These are phyloP conservation scores for Citrus maxima DNA, from an alignment of 345 rosid genomes.

Conservation along the genomic window DNA sequence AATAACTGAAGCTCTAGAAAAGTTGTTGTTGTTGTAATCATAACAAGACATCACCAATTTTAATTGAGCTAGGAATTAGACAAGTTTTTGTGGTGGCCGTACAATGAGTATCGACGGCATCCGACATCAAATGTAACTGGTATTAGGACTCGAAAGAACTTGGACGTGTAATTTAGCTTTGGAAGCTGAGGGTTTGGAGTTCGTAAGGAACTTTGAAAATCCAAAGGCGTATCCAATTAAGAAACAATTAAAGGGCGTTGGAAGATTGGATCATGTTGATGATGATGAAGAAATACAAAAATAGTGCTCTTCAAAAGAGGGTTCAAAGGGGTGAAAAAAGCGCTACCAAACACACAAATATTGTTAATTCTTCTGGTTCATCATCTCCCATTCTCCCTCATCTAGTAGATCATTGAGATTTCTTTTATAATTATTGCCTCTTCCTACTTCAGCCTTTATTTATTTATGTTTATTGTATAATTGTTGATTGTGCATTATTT, in stretches of 20 bases:
- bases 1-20: no score
- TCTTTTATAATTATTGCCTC: background rate
- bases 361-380: conserved; percentile 15
- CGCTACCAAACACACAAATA: no score
- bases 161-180: conserved; percentile 31
- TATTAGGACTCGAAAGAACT: conserved; percentile 53
- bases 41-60: no score
- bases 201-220: conserved; percentile 57
- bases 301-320: conserved; percentile 11
- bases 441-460: no score
- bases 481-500: no score
- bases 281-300: conserved; percentile 15
- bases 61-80: no score
- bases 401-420: conserved; percentile 56
- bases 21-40: no score
- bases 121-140: background rate
- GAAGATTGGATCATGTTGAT: conserved; percentile 69
- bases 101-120: no score
- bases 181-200: conserved; percentile 80
- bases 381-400: no score
- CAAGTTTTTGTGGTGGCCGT: no score
- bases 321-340: background rate
- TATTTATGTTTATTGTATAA: no score
- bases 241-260: conserved; percentile 53
- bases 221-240: conserved; percentile 67